Base-by-base conservation (phyloP, 2,329 filamentous ascomycete genomes). In the Nigrospora oryzae region DNA sequence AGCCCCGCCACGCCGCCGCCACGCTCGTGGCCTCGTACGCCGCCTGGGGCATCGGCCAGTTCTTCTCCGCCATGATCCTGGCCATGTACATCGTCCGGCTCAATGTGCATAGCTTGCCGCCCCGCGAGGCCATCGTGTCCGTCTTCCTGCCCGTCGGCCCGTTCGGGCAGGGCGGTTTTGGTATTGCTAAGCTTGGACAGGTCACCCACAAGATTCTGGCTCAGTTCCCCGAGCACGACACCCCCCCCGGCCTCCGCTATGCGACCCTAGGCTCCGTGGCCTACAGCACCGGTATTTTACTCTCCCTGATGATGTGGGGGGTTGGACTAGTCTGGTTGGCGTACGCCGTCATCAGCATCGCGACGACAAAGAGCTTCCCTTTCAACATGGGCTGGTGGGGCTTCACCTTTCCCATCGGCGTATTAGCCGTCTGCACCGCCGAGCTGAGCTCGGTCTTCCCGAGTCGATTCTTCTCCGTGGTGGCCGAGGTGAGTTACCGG, bases 71-170 rank as follows among this genome's bases (percentile, higher is more conserved):
- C 28, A 8, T 40, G 30, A 73, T 85, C 16, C 64, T 86, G 23
- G 78, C 77, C 11, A 73, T 87, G 34, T 88, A 87, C 61, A 85
- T 84, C 56, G 78, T 83, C 47, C 79, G 83, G 11, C 68, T 88
- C 11, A 79, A 77, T 4, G 60, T 86, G 3, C 76, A 86, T 61
- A 79, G 80, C 35, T 69, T 86, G 13, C 83, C 83, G 0, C 75
- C 81, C 1, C 70, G 75, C 40, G 83, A 85, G 55, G 76, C 81
- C 38, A 76, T 83, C 15, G 78, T 83, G 1, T 80, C 74, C 2
- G 73, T 74, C 11, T 81, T 84, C 50, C 63, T 85, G 1, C 80
- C 80, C 0, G 63, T 84, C 0, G 79, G 80, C 0, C 79, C 81
- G 0, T 63, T 83, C 0, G 80, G 80, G 0, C 76, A 81, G 57